Percentiles rank a stretch among this genome's conserved stretches.
Evolutionary conservation across 495 filamentous ascomycete genomes (phyloP).

Genomic region (Podospora conica): DNA sequence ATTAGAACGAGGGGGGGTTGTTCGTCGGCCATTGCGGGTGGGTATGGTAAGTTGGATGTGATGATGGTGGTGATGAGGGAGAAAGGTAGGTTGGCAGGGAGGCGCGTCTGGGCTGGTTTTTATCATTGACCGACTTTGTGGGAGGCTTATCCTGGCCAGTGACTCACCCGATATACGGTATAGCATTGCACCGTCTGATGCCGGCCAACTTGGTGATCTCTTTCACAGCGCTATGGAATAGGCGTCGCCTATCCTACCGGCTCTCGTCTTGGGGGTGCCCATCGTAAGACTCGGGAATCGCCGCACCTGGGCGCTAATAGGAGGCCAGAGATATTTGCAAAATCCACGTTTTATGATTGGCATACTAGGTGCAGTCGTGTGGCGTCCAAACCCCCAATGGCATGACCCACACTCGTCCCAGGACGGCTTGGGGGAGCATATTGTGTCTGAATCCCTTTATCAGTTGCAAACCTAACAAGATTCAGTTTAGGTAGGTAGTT

Average conservation of each 20-base stretch:
- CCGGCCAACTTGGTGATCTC: neutral
- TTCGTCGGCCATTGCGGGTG: neutral
- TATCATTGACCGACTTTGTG: neutral
- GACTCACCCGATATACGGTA: neutral
- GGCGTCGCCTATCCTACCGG: neutral
- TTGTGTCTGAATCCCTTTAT: too few relatives aligned
- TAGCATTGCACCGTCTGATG: neutral
- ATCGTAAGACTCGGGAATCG: neutral
- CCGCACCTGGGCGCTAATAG: too few relatives aligned
- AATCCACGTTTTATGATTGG: too few relatives aligned
- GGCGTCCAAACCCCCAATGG: too few relatives aligned
- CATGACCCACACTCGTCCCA: too few relatives aligned
- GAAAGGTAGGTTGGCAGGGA: neutral
- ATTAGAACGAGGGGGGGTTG: conserved; percentile 16
- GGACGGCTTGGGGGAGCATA: too few relatives aligned
- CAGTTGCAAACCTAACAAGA: too few relatives aligned
- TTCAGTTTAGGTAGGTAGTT: too few relatives aligned
- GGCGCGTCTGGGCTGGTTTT: neutral
- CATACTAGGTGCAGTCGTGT: too few relatives aligned
- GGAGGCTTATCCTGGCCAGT: neutral
- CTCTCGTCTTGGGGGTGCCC: neutral
- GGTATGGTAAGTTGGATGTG: neutral
- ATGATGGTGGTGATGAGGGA: neutral
- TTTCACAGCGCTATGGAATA: neutral
- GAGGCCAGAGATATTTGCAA: too few relatives aligned